Percentiles rank a stretch among this genome's conserved stretches.
These are phyloP conservation scores for Closterium sp. DNA, from an alignment of 139 green algal species.

Conservation along the genomic window DNA sequence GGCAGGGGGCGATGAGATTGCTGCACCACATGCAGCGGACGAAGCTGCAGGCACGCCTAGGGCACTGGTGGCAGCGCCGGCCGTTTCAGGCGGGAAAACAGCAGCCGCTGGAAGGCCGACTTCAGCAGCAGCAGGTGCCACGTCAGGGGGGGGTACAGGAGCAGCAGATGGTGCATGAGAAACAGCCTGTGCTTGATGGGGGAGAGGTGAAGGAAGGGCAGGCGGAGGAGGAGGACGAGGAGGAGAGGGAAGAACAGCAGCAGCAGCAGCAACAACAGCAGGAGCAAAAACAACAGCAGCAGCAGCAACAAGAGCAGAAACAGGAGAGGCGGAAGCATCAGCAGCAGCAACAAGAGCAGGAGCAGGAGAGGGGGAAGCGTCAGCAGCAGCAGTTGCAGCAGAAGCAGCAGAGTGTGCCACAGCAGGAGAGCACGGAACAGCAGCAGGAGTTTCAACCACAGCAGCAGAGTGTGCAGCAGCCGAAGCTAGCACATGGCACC, in stretches of 20 bases:
- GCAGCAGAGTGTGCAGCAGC: not conserved
- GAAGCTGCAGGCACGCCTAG: not conserved
- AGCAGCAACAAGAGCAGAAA: not conserved
- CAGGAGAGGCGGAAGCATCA: not conserved
- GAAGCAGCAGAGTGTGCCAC: not conserved
- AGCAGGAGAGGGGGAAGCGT: not conserved
- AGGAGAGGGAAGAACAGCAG: too few species aligned
- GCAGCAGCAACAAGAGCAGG: not conserved
- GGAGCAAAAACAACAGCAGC: not conserved
- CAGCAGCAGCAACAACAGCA: too few species aligned
- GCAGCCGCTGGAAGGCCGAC: not conserved
- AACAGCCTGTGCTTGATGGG: too few species aligned
- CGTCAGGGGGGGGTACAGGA: not conserved
- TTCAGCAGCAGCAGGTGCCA: not conserved
- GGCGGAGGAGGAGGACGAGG: not conserved
- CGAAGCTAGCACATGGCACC: not conserved
- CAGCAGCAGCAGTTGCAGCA: not conserved
- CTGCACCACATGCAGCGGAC: not conserved
- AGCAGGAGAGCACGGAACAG: not conserved
- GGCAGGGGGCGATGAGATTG: not conserved
- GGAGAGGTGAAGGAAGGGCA: too few species aligned
- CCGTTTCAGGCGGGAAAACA: not conserved
- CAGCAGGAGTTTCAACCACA: too few species aligned
- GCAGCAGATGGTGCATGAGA: too few species aligned
- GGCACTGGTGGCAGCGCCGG: not conserved